Percentiles rank a stretch among this genome's conserved stretches.
These are phyloP conservation scores for Linum tenue DNA, from an alignment of 345 rosid species.

Conservation along the genomic window DNA sequence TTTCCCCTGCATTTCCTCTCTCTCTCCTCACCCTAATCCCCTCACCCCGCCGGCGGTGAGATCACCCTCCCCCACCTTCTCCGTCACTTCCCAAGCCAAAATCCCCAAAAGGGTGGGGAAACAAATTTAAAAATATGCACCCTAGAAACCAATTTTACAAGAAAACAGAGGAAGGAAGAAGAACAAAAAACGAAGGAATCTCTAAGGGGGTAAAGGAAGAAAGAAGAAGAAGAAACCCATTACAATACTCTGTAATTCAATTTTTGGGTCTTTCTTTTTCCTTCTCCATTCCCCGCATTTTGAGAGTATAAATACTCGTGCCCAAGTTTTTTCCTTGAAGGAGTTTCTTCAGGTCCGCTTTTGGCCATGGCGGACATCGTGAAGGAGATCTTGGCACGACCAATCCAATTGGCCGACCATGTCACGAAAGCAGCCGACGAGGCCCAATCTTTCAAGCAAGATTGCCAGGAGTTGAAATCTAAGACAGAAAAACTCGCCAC, in stretches of 20 bases:
- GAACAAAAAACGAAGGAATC: no score
- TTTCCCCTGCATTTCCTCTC: not conserved
- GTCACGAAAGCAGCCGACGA: conserved; percentile 9
- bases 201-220: no score
- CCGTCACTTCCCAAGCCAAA: not conserved
- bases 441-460: conserved; percentile 9
- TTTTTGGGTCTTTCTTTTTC: no score
- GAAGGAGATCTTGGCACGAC: conserved; percentile 7
- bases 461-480: conserved; percentile 5
- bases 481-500: conserved; percentile 2
- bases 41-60: not conserved
- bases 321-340: not conserved
- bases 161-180: no score
- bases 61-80: not conserved
- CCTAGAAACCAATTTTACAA: not conserved
- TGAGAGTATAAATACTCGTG: not conserved
- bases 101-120: not conserved
- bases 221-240: no score
- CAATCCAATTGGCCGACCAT: conserved; percentile 5
- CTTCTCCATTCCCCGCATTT: not conserved
- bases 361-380: conserved; percentile 6
- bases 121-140: no score
- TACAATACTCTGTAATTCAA: no score
- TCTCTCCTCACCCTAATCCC: not conserved
- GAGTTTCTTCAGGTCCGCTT: not conserved